Evolutionary conservation across 805 yeast species (phyloP), one percentile per base, ranked within the genome.

Genomic region (Yamadazyma endophytica): DNA sequence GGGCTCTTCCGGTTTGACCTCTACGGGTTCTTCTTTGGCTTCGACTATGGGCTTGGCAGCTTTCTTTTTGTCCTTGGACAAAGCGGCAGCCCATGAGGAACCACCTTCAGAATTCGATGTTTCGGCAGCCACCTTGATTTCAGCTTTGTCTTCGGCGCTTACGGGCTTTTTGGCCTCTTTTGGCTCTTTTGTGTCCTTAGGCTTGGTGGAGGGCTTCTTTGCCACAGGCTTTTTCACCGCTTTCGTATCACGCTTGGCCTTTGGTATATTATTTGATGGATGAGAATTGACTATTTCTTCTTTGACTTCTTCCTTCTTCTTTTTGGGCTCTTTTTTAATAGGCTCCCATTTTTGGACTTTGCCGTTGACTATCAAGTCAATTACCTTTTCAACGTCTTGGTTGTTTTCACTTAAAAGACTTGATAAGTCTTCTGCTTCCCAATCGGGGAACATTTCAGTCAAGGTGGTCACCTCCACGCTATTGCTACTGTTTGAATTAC

Each of bases 331-430:
- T 27, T 83, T 83, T 59, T 79, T 80, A 42, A 86, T 95, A 47
- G 89, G 92, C 54, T 87, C 97, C 96, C 97, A 90, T 60, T 83
- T 86, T 45, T 82, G 73, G 22, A 86, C 94, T 49, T 83, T 82
- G 44, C 96, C 95, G 40, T 87, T 84, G 35, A 94, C 80, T 59
- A 92, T 89, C 57, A 87, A 80, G 52, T 82, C 89, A 42, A 86
- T 81, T 43, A 92, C 85, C 26, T 75, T 71, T 52, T 82, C 94
- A 44, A 88, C 68, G 53, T 83, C 88, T 41, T 78, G 70, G 69
- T 46, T 56, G 49, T 81, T 75, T 60, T 92, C 97, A 36, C 70
- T 68, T 46, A 89, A 77, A 37, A 87, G 77, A 32, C 81, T 75
- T 27, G 69, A 62, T 53, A 92, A 76, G 54, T 92, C 98, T 17